phyloP scores from a whole-genome alignment of 352 stramenopile species.

The Phytophthora tubulina region DNA sequence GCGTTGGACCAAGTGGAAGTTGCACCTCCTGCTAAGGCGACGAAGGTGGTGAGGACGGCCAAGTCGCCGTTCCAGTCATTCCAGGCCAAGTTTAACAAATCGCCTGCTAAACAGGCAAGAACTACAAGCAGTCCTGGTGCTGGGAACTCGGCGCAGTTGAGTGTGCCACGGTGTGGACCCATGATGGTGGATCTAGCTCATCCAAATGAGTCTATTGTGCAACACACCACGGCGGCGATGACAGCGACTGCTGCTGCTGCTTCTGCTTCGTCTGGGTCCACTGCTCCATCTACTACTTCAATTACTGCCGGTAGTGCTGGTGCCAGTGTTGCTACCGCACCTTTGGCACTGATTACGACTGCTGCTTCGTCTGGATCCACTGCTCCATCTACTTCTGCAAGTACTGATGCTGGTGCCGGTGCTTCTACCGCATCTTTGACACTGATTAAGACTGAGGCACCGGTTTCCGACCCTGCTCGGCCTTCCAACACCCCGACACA shows the following conservation, averaged over 20 bases:
- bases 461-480: constrained; percentile 1
- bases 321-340: constrained; percentile 4
- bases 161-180: constrained; percentile 40
- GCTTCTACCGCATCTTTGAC: not conserved
- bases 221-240: not conserved
- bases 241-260: not conserved
- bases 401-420: not conserved
- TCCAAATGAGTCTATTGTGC: constrained; percentile 7
- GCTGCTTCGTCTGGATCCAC: not conserved
- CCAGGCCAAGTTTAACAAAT: constrained; percentile 70
- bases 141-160: constrained; percentile 7
- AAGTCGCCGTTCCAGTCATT: constrained; percentile 88
- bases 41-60: constrained; percentile 33
- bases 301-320: not conserved
- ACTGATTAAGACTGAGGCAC: not conserved
- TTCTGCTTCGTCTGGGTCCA: not conserved
- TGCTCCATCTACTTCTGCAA: not conserved
- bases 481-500: constrained; percentile 22
- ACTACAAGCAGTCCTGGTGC: constrained; percentile 19
- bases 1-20: constrained; percentile 60
- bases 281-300: not conserved
- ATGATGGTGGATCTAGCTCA: constrained; percentile 45
- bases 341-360: not conserved
- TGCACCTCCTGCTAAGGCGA: constrained; percentile 34
- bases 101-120: constrained; percentile 22